These are phyloP conservation scores for Fusarium fujikuroi DNA, from an alignment of 2,329 filamentous ascomycete genomes.

Conservation along the genomic window DNA sequence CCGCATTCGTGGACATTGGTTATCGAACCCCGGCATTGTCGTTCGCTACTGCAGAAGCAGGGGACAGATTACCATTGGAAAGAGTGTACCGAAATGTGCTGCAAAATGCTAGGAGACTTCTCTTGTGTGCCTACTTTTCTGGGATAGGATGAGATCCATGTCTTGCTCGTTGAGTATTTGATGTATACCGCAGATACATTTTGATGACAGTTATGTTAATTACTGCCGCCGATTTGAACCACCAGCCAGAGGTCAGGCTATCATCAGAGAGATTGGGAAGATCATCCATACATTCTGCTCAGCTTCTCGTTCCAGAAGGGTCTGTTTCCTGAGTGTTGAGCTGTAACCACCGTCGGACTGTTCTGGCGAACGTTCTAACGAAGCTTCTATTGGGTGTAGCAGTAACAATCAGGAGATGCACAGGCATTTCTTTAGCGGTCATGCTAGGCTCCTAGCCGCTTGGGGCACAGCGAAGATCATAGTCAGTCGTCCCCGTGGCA, in stretches of 20 bases:
- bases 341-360: neutral
- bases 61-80: neutral
- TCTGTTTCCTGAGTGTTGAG: neutral
- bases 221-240: neutral
- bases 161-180: neutral
- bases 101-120: neutral
- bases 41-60: neutral
- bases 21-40: neutral
- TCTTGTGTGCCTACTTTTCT: neutral
- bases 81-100: neutral
- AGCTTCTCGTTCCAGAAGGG: neutral
- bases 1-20: neutral
- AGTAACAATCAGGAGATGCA: neutral
- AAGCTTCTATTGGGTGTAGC: neutral
- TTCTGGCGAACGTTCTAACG: neutral
- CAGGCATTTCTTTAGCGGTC: neutral
- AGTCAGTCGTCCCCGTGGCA: too few relatives aligned
- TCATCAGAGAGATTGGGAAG: rapidly evolving
- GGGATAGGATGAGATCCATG: neutral
- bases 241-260: neutral
- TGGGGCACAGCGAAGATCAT: too few relatives aligned
- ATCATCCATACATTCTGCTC: neutral
- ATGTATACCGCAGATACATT: neutral
- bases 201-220: neutral
- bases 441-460: neutral